Base-by-base conservation (phyloP, 805 yeast genomes). In the Ascoidea tarda region DNA sequence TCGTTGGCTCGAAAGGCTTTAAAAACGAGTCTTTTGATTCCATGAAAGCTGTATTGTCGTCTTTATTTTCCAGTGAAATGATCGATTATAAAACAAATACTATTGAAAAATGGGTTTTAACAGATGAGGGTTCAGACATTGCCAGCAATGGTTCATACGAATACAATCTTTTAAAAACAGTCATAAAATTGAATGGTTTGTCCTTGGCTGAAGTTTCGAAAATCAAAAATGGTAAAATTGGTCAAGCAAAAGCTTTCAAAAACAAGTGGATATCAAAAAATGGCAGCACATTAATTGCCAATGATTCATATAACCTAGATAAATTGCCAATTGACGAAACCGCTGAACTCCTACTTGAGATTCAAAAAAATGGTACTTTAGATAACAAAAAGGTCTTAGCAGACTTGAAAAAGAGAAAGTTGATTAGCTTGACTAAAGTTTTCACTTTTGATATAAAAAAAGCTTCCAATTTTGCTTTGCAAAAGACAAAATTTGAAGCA, bases 181-280 rank as follows among this genome's bases (percentile, higher is more conserved):
- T 93, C 48, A 73, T 85, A 52, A 76, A 80, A 60, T 68, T 90
- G 50, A 95, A 85, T 53, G 89, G 91, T 45, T 75, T 93, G 61
- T 87, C 85, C 63, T 82, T 93, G 60, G 66, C 84, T 31, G 97
- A 91, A 52, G 87, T 85, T 52, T 70, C 70, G 50, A 65, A 81
- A 53, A 77, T 97, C 53, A 72, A 80, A 51, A 80, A 80, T 55
- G 98, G 97, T 57, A 82, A 83, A 60, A 76, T 91, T 58, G 99
- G 99, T 57, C 99, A 93, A 72, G 96, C 95, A 60, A 82, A 90
- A 63, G 99, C 98, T 16, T 95, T 93, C 78, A 91, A 89, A 69
- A 90, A 90, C 67, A 95, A 95, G 47, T 93, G 99, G 99, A 82
- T 93, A 62, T 71, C 78, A 58, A 93, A 95, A 67, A 86, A 84